Base-by-base conservation (phyloP, 768 basidiomycete genomes). In the Lactifluus piperatus region DNA sequence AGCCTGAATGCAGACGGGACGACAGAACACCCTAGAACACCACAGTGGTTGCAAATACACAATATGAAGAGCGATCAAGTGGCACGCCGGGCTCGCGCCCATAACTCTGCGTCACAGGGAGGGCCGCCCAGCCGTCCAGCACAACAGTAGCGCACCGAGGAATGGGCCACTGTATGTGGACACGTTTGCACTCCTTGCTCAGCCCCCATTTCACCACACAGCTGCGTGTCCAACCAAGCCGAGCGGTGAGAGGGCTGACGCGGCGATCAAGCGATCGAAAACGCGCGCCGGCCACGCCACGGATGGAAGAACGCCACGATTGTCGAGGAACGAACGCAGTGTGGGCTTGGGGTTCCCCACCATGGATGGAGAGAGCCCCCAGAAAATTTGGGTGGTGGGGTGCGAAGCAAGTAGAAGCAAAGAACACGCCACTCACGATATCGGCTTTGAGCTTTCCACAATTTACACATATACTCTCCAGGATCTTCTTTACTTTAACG, bases 401-500 rank as follows among this genome's bases (percentile, higher is more conserved):
- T 77, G 76, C 88, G 83, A 90, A 91, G 89, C 87, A 87, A 91
- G 87, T 82, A 84, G 81, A 83, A 81, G 82, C 82, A 83, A 76
- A 72, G 75, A 76, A 82, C 80, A 76, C 76, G 68, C 76, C 73
- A 92, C 94, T 91, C 85, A 97, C 94, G 80, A 85, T 86, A 76
- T 97, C 92, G 64, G 90, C 91, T 80, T 97, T 97, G 66, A 98
- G 81, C 75, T 90, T 94, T 71, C 97, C 97, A 73, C 97, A 99
- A 71, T 95, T 94, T 66, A 95, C 91, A 79, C 97, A 99, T 65
- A 99, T 92, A 75, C 88, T 89, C 79, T 99, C 97, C 77, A 97
- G 75, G 70, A 99, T 97, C 81, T 99, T 98, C 81, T 99, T 99
- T 73, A 98, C 94, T 84, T 98, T 98, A 73, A 91, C 81, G 68